Conservation (phyloP, 352 stramenopile genomes). For the Phytophthora pinifolia region DNA sequence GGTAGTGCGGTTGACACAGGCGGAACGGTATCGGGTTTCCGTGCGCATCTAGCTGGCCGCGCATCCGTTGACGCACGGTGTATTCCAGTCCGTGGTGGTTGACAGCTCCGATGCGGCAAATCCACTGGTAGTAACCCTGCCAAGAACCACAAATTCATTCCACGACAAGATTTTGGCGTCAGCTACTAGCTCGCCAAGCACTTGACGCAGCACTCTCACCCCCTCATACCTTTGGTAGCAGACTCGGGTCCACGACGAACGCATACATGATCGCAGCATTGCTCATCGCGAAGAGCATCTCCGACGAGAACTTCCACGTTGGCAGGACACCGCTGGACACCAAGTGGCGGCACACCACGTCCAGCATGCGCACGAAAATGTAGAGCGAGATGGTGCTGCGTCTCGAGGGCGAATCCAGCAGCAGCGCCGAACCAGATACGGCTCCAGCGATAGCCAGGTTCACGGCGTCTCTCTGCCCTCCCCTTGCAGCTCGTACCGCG, state of each 20-base stretch:
- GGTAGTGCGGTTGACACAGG: conserved; percentile 82
- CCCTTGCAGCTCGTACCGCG: conserved; percentile 39
- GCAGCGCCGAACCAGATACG: conserved; percentile 63
- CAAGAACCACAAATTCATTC: not conserved
- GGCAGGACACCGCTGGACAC: conserved; percentile 52
- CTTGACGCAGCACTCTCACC: not conserved
- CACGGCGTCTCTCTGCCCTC: conserved; percentile 44
- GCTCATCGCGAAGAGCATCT: conserved; percentile 71
- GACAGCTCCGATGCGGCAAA: conserved; percentile 68
- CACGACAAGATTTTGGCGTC: not conserved
- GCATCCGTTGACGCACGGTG: conserved; percentile 58
- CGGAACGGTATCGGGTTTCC: conserved; percentile 57
- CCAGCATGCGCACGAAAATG: conserved; percentile 85
- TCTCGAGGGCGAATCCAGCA: conserved; percentile 66
- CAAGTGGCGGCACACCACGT: conserved; percentile 76
- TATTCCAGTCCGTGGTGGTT: conserved; percentile 77
- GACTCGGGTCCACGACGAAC: conserved; percentile 62
- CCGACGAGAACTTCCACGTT: conserved; percentile 64
- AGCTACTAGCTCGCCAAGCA: not conserved
- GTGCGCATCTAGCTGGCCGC: conserved; percentile 41
- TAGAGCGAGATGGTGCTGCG: conserved; percentile 81
- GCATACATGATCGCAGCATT: conserved; percentile 85
- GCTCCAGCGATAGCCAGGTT: conserved; percentile 73
- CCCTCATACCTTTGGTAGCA: conserved; percentile 65
- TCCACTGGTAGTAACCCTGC: conserved; percentile 87